Percentiles rank a stretch among this genome's conserved stretches.
Evolutionary conservation across 2,329 filamentous ascomycete species (phyloP).

Genomic region (Endoconidiophora polonica): DNA sequence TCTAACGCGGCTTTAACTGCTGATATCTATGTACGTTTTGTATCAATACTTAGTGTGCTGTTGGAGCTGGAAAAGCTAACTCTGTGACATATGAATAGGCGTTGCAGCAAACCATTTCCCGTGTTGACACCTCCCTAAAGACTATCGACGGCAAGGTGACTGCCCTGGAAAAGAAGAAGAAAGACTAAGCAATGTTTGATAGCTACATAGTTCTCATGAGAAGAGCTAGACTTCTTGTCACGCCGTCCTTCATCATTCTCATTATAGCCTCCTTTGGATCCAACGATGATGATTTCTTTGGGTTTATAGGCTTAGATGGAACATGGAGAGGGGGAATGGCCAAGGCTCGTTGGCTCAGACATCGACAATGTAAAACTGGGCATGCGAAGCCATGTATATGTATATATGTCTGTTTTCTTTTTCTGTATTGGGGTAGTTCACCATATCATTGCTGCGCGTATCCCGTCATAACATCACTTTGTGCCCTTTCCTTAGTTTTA

Average conservation of each 20-base stretch:
- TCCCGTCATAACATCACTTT: too few relatives aligned
- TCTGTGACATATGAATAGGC: constrained; percentile 32
- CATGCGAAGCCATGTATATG: too few relatives aligned
- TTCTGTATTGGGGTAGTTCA: too few relatives aligned
- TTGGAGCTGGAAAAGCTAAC: neutral
- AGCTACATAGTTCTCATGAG: neutral
- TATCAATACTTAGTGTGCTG: neutral
- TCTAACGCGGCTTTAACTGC: constrained; percentile 65
- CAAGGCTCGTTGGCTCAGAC: too few relatives aligned
- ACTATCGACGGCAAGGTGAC: constrained; percentile 62
- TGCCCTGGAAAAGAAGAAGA: constrained; percentile 44
- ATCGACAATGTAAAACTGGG: too few relatives aligned
- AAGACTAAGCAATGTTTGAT: constrained; percentile 17
- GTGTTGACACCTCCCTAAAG: constrained; percentile 61
- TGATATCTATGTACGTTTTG: constrained; percentile 8
- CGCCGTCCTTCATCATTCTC: neutral
- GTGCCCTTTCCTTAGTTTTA: too few relatives aligned
- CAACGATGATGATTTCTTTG: too few relatives aligned
- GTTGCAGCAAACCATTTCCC: constrained; percentile 63
- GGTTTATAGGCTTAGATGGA: too few relatives aligned
- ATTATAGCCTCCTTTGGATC: neutral
- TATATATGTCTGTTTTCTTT: too few relatives aligned
- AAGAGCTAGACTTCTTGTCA: too few relatives aligned
- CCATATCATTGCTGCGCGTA: too few relatives aligned
- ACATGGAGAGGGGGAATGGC: too few relatives aligned